Percentiles rank a stretch among this genome's conserved stretches.
Conservation (phyloP, 768 basidiomycete genomes). For the Lentinus tigrinus region DNA sequence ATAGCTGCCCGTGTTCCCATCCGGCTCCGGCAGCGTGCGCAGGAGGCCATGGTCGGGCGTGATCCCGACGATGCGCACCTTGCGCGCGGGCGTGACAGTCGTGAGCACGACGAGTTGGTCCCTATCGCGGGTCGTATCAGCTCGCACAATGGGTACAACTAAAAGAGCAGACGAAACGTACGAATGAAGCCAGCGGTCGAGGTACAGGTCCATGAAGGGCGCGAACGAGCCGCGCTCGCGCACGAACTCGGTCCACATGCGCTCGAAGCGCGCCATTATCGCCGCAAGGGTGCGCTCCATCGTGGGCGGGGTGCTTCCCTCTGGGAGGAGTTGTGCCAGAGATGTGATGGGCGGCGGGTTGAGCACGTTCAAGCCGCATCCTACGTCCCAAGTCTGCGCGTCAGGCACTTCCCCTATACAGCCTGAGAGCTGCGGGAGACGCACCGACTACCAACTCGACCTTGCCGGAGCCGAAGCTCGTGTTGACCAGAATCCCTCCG, state of each 20-base stretch:
- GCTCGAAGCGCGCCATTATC: conserved; percentile 75
- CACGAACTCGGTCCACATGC: conserved; percentile 76
- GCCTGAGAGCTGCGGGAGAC: conserved; percentile 26
- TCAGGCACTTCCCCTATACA: too few relatives aligned
- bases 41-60: conserved; percentile 86
- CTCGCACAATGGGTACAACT: conserved; percentile 7
- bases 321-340: conserved; percentile 62
- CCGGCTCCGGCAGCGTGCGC: conserved; percentile 68
- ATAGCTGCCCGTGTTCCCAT: conserved; percentile 24
- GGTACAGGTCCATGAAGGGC: conserved; percentile 79
- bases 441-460: conserved; percentile 82
- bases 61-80: conserved; percentile 80
- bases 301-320: conserved; percentile 39
- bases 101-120: conserved; percentile 83
- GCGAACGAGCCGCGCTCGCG: conserved; percentile 66
- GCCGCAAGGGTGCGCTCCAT: conserved; percentile 76
- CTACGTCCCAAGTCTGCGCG: conserved; percentile 38
- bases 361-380: conserved; percentile 85
- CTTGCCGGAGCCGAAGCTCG: conserved; percentile 69
- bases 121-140: conserved; percentile 36
- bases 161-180: conserved; percentile 42
- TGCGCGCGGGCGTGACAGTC: conserved; percentile 64
- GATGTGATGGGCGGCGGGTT: conserved; percentile 84
- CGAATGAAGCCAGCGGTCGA: conserved; percentile 88
- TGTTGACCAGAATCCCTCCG: conserved; percentile 90